phyloP scores from a whole-genome alignment of 441 rosid species.

The Viola pubescens region DNA sequence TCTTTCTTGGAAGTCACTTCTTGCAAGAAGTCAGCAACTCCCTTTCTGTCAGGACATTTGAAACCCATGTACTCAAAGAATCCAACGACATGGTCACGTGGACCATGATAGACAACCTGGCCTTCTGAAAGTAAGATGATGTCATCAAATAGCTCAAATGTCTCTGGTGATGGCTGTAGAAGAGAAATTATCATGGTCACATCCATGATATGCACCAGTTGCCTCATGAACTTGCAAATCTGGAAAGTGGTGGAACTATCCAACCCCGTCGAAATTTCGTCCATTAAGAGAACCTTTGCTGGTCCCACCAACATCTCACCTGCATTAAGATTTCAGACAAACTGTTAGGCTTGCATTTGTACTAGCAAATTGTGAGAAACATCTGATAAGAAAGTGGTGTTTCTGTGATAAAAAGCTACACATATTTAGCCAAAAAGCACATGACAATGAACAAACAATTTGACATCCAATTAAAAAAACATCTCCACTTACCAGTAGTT shows the following conservation, averaged over 20 bases:
- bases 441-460: too few relatives aligned
- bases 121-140: conserved; percentile 75
- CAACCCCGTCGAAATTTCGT: conserved; percentile 86
- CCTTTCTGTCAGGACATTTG: conserved; percentile 84
- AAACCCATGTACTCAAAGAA: conserved; percentile 76
- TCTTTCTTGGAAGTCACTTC: conserved; percentile 93
- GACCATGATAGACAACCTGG: conserved; percentile 78
- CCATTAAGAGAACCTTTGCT: conserved; percentile 78
- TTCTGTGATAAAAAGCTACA: too few relatives aligned
- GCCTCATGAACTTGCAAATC: conserved; percentile 73
- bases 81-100: conserved; percentile 48
- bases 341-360: background rate
- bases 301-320: conserved; percentile 97
- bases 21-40: conserved; percentile 84
- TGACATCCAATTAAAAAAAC: too few relatives aligned
- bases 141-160: conserved; percentile 77
- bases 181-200: conserved; percentile 73
- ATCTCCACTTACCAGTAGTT: conserved; percentile 49
- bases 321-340: conserved; percentile 21
- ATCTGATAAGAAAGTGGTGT: too few relatives aligned
- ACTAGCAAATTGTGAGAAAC: background rate
- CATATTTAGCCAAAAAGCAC: too few relatives aligned
- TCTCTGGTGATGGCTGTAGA: conserved; percentile 92
- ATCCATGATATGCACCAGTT: conserved; percentile 78
- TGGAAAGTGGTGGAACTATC: conserved; percentile 88